These are phyloP conservation scores for Alisma plantagoaquatica DNA, from an alignment of 106 monocot genomes.

Conservation along the genomic window DNA sequence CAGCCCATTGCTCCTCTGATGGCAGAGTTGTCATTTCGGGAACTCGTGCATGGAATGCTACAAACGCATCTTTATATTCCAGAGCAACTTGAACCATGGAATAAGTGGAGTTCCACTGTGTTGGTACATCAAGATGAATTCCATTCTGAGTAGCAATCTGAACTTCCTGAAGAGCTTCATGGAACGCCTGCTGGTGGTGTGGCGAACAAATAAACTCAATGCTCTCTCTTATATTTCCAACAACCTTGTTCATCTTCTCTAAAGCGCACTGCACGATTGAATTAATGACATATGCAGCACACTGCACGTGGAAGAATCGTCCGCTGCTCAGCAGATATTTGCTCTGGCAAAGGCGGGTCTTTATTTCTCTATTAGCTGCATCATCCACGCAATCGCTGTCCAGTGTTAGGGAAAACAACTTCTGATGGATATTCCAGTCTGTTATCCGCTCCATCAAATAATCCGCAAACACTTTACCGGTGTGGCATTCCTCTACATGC, in stretches of 20 bases:
- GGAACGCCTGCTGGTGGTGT: slow-evolving; percentile 4
- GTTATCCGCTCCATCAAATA: slow-evolving; percentile 5
- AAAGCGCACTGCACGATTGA: slow-evolving; percentile 7
- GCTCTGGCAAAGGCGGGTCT: slow-evolving; percentile 7
- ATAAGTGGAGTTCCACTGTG: slow-evolving; percentile 16
- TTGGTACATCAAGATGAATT: slow-evolving; percentile 4
- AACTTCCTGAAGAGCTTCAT: slow-evolving; percentile 7
- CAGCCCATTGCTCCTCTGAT: slow-evolving; percentile 14
- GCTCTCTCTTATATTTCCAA: slow-evolving; percentile 9
- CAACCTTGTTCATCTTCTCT: slow-evolving; percentile 2
- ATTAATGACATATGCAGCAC: slow-evolving; percentile 11
- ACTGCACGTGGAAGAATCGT: slow-evolving; percentile 14
- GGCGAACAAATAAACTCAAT: slow-evolving; percentile 7
- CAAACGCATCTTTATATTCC: slow-evolving; percentile 14
- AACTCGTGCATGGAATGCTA: slow-evolving; percentile 1
- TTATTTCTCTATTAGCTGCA: slow-evolving; percentile 7
- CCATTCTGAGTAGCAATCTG: background rate
- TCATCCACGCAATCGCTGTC: slow-evolving; percentile 4
- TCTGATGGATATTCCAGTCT: slow-evolving; percentile 15
- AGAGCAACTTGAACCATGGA: slow-evolving; percentile 15
- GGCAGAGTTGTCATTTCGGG: background rate
- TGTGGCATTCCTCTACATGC: background rate
- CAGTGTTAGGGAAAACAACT: slow-evolving; percentile 13
- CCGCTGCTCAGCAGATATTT: slow-evolving; percentile 6
- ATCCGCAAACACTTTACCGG: slow-evolving; percentile 6